Evolutionary conservation across 805 yeast genomes (phyloP), one percentile per base, ranked within the genome.

Genomic region (Lipomyces orientalis): DNA sequence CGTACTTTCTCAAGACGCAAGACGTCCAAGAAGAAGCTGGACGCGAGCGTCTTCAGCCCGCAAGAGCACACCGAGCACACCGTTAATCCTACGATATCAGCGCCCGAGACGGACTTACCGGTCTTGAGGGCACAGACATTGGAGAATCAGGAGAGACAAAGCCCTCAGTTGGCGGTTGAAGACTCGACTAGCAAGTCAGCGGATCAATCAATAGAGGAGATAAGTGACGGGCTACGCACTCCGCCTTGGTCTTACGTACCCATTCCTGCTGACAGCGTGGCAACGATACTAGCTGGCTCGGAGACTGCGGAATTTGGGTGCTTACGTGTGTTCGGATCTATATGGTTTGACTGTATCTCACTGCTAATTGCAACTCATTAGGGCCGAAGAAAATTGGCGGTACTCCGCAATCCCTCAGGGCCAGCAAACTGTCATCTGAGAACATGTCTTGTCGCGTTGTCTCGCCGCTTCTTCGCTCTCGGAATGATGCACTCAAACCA

Each of bases 1-100:
- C 62, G 62, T 19, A 65, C 68, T 7, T 65, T 65, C 49, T 39
- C 58, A 22, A 54, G 64, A 10, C 64, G 64, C 58, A 49, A 43
- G 54, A 16, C 29, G 61, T 22, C 66, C 60, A 33, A 39, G 34
- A 43, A 52, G 39, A 35, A 52, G 57, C 58, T 8, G 39, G 37
- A 29, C 31, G n/a, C 37, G 8, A 54, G 49, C 10, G 49, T 43
- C 49, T 43, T 43, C 49, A 43, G 22, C 49, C 49, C 49, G 49
- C 19, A 43, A 16, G 49, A 8, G 7, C 49, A n/a, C n/a, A 43
- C 7, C 19, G 49, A 8, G 7, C 49, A n/a, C n/a, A 43, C 7
- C 19, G 49, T 43, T 43, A 19, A 43, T n/a, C 49, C 22, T 43
- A 16, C 49, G 10, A 8, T n/a, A 19, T n/a, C 49, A 43, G 16